Base-by-base conservation (phyloP, 306 rosid species). In the Cicer cuneatum region DNA sequence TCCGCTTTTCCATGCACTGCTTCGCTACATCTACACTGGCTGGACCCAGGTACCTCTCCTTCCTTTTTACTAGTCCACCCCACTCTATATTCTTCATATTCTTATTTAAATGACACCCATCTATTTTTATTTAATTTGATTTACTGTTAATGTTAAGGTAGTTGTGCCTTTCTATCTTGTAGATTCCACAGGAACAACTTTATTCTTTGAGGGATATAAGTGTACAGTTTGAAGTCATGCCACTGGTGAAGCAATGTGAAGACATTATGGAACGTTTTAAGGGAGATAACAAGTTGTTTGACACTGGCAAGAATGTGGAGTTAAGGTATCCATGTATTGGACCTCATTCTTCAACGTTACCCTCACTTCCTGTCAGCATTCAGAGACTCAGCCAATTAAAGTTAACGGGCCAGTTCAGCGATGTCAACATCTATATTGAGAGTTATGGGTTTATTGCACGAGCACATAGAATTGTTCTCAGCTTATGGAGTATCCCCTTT, bases 401-500 rank as follows among this genome's bases (percentile, higher is more conserved):
- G 78, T 62, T 72, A 66, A 84, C 89, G 2, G 89, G 93, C 64
- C 81, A 88, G 78, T 91, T 76, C 87, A 86, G 96, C 67, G 97
- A 93, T 47, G 89, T 89, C 48, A 78, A 72, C 73, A 83, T 93
- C 52, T 69, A 81, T 71, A 84, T 93, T 56, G 96, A 89, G 57
- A 83, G 86, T 76, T 79, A 79, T 46, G 97, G 90, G 12, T 86
- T 89, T 59, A 77, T 91, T 78, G 88, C 85, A 35, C 88, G 37
- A 65, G 82, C 86, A 10, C 98, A 93, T 80, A 89, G 83, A 83
- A 82, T 93, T 81, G 82, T 93, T 83, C 97, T 93, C 72, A 88
- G 98, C 80, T 84, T 88, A 68, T 93, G 97, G 98, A 93, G 98
- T 81, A 73, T 88, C 48, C 94, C 98, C 18, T 93, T 93, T 80